Base-by-base conservation (phyloP, 75 land plant genomes). In the Cupressus sempervirens region DNA sequence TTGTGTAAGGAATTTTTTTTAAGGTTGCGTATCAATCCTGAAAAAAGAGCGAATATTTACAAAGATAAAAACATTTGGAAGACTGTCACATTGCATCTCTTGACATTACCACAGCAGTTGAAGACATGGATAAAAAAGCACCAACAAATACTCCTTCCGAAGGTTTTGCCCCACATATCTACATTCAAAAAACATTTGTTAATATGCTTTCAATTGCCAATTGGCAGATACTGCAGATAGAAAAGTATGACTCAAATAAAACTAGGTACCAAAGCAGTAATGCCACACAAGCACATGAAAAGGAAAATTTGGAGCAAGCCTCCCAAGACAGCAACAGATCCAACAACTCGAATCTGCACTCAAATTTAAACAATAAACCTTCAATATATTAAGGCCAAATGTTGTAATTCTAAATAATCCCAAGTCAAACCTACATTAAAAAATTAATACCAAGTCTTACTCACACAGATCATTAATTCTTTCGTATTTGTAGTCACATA, bases 81-180 rank as follows among this genome's bases (percentile, higher is more conserved):
- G 7, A 79, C 7, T 40, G 43, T 10, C 29, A 34, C 45, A 41
- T 36, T 14, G 68, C 15, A 70, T 56, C 29, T 58, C 80, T 76
- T 43, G 75, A 80, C 35, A 35, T 83, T 93, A 97, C 99, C 98
- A 98, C 99, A 86, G 99, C 99, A 16, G 99, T 98, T 41, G 99
- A 98, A 38, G 99, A 98, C 98, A 98, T 98, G n/a, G 99, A 98
- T 82, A 98, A 85, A 76, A 98, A 95, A 30, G 92, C 96, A 75
- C 99, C 99, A 52, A 98, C 96, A 90, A 98, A 98, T 3, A 98
- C 92, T 56, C 99, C 99, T 86, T 98, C 99, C 50, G 99, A 94
- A 83, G 95, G 54, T 80, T 93, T 94, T 12, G 94, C 99, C 35
- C 99, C 99, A 90, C 94, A 96, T 83, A 95, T 62, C 99, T 97